Evolutionary conservation across 805 yeast species (phyloP).

Genomic region (Hanseniaspora nectarophila): DNA sequence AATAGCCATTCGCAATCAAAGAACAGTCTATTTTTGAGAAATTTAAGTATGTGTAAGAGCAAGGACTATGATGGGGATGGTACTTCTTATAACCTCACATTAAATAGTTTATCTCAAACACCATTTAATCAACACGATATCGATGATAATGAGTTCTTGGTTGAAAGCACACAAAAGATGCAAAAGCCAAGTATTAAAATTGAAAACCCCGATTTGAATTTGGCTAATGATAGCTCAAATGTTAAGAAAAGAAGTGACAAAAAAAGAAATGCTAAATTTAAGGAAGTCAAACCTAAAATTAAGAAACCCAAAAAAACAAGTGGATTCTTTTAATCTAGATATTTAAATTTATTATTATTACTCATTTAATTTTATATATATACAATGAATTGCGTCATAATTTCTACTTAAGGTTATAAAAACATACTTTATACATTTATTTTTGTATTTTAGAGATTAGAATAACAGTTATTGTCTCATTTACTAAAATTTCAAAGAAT

Average conservation of each 20-base stretch:
- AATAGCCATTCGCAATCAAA: no score
- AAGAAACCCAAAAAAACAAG: constrained; percentile 3
- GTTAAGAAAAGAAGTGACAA: not conserved
- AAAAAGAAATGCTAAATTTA: not conserved
- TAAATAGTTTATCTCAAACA: not conserved
- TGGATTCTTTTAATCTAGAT: constrained; percentile 5
- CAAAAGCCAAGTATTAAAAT: not conserved
- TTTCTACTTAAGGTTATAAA: no score
- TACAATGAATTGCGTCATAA: no score
- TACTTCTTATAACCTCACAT: not conserved
- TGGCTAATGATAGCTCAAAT: not conserved
- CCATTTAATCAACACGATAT: not conserved
- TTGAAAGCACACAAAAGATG: not conserved
- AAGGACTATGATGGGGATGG: not conserved
- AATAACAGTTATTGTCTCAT: no score
- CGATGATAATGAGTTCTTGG: not conserved
- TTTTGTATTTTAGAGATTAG: no score
- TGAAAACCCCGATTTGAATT: not conserved
- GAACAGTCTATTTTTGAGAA: no score
- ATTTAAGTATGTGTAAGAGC: no score
- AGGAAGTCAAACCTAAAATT: not conserved
- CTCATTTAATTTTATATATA: constrained; percentile 18
- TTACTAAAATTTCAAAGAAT: no score
- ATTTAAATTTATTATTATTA: not conserved
- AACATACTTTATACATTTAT: no score